phyloP scores from a whole-genome alignment of 176 grass and related monocot genomes.

The Zea mays region DNA sequence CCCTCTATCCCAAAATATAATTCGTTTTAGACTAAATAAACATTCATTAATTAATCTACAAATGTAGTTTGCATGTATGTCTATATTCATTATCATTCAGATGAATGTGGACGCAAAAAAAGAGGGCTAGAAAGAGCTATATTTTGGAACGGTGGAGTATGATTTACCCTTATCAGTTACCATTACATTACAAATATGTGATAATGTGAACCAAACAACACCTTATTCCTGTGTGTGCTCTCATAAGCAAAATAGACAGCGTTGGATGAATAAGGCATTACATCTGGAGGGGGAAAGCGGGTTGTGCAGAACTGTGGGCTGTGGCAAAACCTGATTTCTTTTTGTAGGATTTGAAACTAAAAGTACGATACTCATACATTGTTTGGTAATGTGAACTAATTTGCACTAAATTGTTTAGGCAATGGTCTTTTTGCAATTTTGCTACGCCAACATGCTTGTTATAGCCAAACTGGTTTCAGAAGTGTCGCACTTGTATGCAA shows the following conservation, averaged over 20 bases:
- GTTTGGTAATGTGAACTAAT: not conserved
- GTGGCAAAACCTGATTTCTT: constrained; percentile 5
- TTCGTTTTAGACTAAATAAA: too few relatives aligned
- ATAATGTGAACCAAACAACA: too few relatives aligned
- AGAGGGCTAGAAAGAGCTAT: too few relatives aligned
- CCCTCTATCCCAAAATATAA: too few relatives aligned
- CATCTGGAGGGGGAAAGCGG: not conserved
- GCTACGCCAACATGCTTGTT: constrained; percentile 2
- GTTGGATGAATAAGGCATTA: constrained; percentile 28
- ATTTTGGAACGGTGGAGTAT: too few relatives aligned
- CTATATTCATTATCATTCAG: too few relatives aligned
- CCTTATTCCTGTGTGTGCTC: constrained; percentile 1
- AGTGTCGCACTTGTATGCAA: not conserved
- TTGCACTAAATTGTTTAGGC: constrained; percentile 15
- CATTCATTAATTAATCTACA: too few relatives aligned
- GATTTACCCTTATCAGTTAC: too few relatives aligned
- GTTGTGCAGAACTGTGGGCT: not conserved
- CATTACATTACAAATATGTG: too few relatives aligned
- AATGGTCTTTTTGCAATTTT: not conserved
- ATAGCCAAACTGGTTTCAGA: constrained; percentile 1
- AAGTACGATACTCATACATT: constrained; percentile 19
- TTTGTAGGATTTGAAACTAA: constrained; percentile 11
- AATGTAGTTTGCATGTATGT: too few relatives aligned
- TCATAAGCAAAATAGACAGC: constrained; percentile 29
- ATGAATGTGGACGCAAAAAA: too few relatives aligned